Percentiles rank a stretch among this genome's conserved stretches.
Conservation (phyloP, 371 early-diverging fungal species). For the Lichtheimia corymbifera region DNA sequence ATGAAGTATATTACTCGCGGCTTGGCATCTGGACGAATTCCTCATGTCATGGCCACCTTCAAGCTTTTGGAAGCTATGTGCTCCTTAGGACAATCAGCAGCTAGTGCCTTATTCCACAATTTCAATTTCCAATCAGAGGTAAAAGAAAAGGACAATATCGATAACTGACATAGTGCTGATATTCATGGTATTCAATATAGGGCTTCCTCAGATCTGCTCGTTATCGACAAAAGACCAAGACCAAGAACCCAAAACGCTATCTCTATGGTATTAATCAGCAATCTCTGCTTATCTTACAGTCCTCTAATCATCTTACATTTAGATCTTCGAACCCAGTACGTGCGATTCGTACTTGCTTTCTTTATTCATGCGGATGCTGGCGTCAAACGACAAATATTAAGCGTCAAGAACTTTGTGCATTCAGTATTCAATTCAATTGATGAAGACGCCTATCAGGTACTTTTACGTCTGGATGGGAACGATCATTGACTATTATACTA, state of each 20-base stretch:
- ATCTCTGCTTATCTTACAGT: no score
- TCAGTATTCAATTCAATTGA: slow-evolving; percentile 65
- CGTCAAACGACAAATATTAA: slow-evolving; percentile 69
- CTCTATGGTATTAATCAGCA: slow-evolving; percentile 33
- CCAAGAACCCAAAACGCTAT: slow-evolving; percentile 42
- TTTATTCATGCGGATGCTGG: slow-evolving; percentile 68
- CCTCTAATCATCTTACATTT: no score
- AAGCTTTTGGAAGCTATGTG: slow-evolving; percentile 38
- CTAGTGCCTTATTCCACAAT: slow-evolving; percentile 37
- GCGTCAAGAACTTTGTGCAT: slow-evolving; percentile 68
- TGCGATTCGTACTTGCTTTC: slow-evolving; percentile 78
- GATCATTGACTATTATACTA: background rate
- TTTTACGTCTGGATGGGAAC: background rate
- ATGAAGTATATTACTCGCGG: slow-evolving; percentile 90
- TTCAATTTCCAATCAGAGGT: slow-evolving; percentile 55
- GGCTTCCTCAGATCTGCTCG: slow-evolving; percentile 46
- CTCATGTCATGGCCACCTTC: slow-evolving; percentile 43
- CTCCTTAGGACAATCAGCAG: slow-evolving; percentile 37
- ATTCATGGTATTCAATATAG: slow-evolving; percentile 9
- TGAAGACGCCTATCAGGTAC: slow-evolving; percentile 67
- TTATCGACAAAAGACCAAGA: slow-evolving; percentile 42
- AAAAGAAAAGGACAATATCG: background rate
- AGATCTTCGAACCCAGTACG: slow-evolving; percentile 67
- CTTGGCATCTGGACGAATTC: slow-evolving; percentile 67
- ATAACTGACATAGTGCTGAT: background rate